Evolutionary conservation across 2,329 filamentous ascomycete species (phyloP), one percentile per base, ranked within the genome.

Genomic region (Kalmusia sp.): DNA sequence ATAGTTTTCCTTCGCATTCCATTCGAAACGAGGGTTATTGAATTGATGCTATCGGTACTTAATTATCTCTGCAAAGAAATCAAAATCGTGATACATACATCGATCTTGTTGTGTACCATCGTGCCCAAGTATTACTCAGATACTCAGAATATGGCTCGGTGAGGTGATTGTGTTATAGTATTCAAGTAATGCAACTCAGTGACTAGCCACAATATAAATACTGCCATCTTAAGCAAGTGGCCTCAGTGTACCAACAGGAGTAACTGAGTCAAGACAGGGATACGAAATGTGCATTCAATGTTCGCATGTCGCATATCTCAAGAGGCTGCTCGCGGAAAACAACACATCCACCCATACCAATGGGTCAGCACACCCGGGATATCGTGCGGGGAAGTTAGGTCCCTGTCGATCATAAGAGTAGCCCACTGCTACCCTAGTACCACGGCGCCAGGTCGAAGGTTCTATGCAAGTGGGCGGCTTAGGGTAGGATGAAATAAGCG

Each of bases 1-100:
- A 34, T 63, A 61, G 49, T 71, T 71, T 48, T 68, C 67, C 27
- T 58, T 61, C 1, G 59, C 50, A 28, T 67, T 59, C 61, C 69
- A 70, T 7, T 62, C 58, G 3, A 71, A 57, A n/a, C 56, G 38
- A 6, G 56, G 34, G 43, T 63, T 56, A 7, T 54, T 46, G 57
- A 71, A 72, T 14, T 57, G 33, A 54, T 71, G 61, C 34, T 67
- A 24, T 9, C 4, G 4, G 50, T 30, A 62, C 46, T 48, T 63
- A 58, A 37, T 58, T 51, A 49, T 19, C 22, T 28, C n/a, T 19
- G 24, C 22, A 6, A 12, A 21, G 12, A n/a, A 19, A 17, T 31
- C 8, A 22, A 21, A 11, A 21, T 17, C 6, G 15, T 9, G 21
- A 19, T 14, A 33, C 45, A 7, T 49, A 51, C 52, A 27, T 52